A percentile compares a stretch with the other conserved stretches of the same genome.
These are phyloP conservation scores for Stylosanthes scabra DNA, from an alignment of 331 rosid genomes.

Conservation along the genomic window DNA sequence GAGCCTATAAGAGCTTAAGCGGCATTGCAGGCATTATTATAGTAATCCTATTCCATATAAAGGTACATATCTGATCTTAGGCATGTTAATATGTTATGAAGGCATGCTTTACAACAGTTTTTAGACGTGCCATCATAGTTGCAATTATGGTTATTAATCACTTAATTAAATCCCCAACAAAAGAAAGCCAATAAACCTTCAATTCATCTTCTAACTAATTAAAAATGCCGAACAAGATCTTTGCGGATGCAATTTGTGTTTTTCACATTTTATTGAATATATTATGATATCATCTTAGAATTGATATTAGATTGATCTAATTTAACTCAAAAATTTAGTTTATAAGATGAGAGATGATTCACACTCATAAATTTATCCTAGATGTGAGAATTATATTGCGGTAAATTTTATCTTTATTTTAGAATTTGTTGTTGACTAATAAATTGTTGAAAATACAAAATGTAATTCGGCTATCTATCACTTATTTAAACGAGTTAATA, in stretches of 20 bases:
- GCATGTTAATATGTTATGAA: conserved; percentile 91
- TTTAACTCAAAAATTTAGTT: no score
- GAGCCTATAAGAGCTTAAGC: background rate
- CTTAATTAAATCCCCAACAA: conserved; percentile 19
- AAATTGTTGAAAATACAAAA: no score
- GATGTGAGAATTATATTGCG: no score
- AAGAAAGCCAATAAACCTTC: conserved; percentile 26
- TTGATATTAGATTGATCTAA: no score
- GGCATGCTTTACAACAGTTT: conserved; percentile 44
- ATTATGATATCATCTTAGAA: no score
- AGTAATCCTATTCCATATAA: conserved; percentile 32
- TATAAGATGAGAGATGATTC: no score
- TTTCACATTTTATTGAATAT: no score
- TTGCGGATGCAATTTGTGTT: conserved; percentile 10
- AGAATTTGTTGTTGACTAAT: no score
- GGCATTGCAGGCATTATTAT: conserved; percentile 31
- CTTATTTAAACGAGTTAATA: no score
- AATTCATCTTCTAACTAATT: conserved; percentile 28
- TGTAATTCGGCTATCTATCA: no score
- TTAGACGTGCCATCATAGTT: conserved; percentile 54
- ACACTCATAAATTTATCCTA: no score
- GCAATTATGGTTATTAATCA: conserved; percentile 47
- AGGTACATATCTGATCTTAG: conserved; percentile 45
- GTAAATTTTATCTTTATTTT: no score
- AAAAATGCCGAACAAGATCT: conserved; percentile 39